Evolutionary conservation across 2,329 filamentous ascomycete genomes (phyloP), one percentile per base, ranked within the genome.

Genomic region (Aureobasidium sp.): DNA sequence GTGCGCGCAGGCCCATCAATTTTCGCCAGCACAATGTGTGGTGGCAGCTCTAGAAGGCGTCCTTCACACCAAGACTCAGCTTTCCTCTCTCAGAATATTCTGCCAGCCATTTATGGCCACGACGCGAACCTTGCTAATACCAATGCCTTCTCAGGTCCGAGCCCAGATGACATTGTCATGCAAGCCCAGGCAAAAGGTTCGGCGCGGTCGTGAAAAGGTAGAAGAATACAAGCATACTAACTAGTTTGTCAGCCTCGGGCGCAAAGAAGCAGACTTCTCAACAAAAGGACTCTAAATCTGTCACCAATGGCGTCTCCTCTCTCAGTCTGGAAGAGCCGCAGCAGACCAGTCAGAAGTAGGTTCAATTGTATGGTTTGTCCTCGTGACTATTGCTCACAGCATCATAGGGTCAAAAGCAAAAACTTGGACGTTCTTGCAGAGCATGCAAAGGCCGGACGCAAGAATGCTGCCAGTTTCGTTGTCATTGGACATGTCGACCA

Each of bases 91-190:
- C 41, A 62, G 45, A 58, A 62, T n/a, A 49, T 72, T 39, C 74
- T 75, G 62, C 71, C 74, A 59, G 68, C 79, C 54, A 75, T 77
- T n/a, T 79, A 77, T 62, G 68, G 71, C 41, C 67, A 65, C n/a
- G 66, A 68, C 61, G 66, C 67, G 53, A 67, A 68, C 25, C 70
- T 72, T 61, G 79, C 72, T 71, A 79, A 75, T 71, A 68, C 79
- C 69, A 78, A 85, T 70, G 84, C 86, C 63, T 97, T 97, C 77
- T 80, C 87, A 79, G 85, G 85, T 72, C 92, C 93, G 61, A 97
- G 92, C 76, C 92, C 92, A 67, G 92, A 97, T 78, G 92, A 97
- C 74, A 78, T 94, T 70, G 89, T 97, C 69, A 81, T 91, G 65
- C 85, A 87, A 74, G 93, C 92, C 68, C 93, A 96, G 80, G 69